A percentile compares a stretch with the other conserved stretches of the same genome.
Evolutionary conservation across 106 monocot genomes (phyloP).

Genomic region (Vanilla planifolia): DNA sequence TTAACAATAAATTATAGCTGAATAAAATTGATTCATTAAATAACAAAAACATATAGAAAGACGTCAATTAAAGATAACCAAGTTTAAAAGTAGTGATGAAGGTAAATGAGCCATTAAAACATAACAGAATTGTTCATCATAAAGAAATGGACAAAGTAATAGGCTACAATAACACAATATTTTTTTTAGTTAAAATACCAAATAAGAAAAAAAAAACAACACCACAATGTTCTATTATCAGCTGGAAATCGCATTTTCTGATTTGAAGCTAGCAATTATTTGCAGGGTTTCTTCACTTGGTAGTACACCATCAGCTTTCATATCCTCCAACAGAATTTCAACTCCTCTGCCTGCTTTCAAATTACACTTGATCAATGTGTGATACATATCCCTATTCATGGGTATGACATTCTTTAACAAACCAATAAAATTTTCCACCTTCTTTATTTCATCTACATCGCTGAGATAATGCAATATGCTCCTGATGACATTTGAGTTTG

Average conservation of each 20-base stretch:
- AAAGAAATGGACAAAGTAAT: no score
- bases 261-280: constrained; percentile 20
- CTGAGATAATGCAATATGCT: constrained; percentile 45
- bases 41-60: no score
- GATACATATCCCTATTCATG: constrained; percentile 44
- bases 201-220: no score
- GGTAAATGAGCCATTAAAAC: no score
- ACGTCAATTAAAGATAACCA: no score
- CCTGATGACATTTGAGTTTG: constrained; percentile 26
- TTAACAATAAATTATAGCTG: no score
- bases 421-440: constrained; percentile 41
- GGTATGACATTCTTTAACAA: constrained; percentile 43
- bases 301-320: constrained; percentile 42
- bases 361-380: constrained; percentile 44
- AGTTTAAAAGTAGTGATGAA: no score
- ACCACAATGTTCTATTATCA: no score
- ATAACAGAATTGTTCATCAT: no score
- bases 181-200: no score
- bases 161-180: no score
- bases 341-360: constrained; percentile 43
- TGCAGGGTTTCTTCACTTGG: constrained; percentile 23
- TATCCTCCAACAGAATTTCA: constrained; percentile 30
- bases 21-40: no score
- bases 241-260: neutral
- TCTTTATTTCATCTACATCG: constrained; percentile 27